Percentiles rank a stretch among this genome's conserved stretches.
Conservation (phyloP, 176 grass and related monocot species). For the Canna indica region DNA sequence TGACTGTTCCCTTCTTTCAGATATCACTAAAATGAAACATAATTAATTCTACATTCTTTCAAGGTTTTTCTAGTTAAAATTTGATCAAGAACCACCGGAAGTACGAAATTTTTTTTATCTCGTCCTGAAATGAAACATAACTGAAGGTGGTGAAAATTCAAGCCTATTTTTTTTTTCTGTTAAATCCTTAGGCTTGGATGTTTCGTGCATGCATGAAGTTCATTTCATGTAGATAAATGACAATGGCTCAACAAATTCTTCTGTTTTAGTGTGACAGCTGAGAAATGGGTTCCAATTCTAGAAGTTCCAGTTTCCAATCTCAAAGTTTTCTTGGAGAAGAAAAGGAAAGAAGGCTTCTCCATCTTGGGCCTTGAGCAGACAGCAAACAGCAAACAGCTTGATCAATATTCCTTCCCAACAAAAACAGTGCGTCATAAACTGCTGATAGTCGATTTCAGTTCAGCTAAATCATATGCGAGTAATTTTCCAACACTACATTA, state of each 20-base stretch:
- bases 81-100: too few species aligned
- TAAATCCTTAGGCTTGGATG: background rate
- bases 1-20: too few species aligned
- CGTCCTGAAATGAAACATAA: background rate
- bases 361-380: constrained; percentile 89
- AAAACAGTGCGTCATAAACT: constrained; percentile 39
- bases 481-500: background rate
- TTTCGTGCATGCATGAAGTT: background rate
- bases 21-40: too few species aligned
- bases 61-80: too few species aligned
- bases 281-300: constrained; percentile 77
- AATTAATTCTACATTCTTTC: too few species aligned
- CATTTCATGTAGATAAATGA: background rate
- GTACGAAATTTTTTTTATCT: too few species aligned
- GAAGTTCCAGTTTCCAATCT: constrained; percentile 63
- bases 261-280: constrained; percentile 60
- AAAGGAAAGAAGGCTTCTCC: constrained; percentile 54
- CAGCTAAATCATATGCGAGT: background rate
- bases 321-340: constrained; percentile 53
- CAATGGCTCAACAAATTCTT: background rate
- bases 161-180: background rate
- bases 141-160: background rate
- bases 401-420: constrained; percentile 53
- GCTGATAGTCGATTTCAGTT: background rate
- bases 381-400: constrained; percentile 59